Conservation (phyloP, 768 basidiomycete species). For the Trametes villosa region DNA sequence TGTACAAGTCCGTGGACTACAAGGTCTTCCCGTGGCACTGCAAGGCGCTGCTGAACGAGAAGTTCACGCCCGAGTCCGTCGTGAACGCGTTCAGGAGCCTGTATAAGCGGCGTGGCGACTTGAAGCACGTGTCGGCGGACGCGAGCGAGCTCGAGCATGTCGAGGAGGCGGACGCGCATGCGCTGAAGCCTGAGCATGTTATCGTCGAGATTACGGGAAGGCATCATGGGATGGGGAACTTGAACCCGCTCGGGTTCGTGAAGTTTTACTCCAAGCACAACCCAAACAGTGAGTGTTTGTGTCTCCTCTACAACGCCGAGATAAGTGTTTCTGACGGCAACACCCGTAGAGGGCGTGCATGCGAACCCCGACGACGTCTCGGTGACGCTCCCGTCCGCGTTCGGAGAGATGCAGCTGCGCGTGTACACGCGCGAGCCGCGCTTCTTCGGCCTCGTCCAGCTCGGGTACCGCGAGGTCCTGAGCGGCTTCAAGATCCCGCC, state of each 20-base stretch:
- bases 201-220: slow-evolving; percentile 66
- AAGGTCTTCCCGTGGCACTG: slow-evolving; percentile 49
- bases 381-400: slow-evolving; percentile 62
- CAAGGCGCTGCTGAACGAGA: slow-evolving; percentile 30
- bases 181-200: slow-evolving; percentile 53
- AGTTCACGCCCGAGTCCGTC: slow-evolving; percentile 43
- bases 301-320: neutral
- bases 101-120: neutral
- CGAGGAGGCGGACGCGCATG: slow-evolving; percentile 33
- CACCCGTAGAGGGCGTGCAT: slow-evolving; percentile 37
- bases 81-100: slow-evolving; percentile 36
- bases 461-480: slow-evolving; percentile 59
- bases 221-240: slow-evolving; percentile 78
- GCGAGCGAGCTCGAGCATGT: slow-evolving; percentile 19
- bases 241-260: slow-evolving; percentile 69
- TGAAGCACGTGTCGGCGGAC: neutral
- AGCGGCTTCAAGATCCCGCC: slow-evolving; percentile 22
- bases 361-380: slow-evolving; percentile 65
- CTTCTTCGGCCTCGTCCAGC: slow-evolving; percentile 67
- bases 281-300: slow-evolving; percentile 50
- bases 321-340: neutral
- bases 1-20: slow-evolving; percentile 74
- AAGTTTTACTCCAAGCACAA: slow-evolving; percentile 75
- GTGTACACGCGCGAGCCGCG: slow-evolving; percentile 67
- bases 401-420: slow-evolving; percentile 71